phyloP scores from a whole-genome alignment of 441 rosid species.

The Populus hybrid region DNA sequence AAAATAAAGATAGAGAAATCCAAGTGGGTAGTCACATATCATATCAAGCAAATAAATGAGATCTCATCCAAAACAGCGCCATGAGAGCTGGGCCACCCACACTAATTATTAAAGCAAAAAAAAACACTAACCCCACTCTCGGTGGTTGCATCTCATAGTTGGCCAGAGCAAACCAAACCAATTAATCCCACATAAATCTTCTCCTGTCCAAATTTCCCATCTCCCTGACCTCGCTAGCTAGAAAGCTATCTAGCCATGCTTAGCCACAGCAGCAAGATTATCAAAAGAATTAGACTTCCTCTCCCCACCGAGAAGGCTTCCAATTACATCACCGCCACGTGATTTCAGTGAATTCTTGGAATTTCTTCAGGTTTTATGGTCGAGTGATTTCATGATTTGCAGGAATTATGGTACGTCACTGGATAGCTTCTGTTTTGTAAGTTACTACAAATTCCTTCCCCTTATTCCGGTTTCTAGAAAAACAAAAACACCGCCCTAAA shows the following conservation, averaged over 20 bases:
- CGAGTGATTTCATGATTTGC: constrained; percentile 18
- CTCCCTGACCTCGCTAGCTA: neutral
- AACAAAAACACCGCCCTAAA: neutral
- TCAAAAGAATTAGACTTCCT: neutral
- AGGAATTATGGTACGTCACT: constrained; percentile 13
- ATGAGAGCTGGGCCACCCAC: neutral
- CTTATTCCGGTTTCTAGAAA: constrained; percentile 30
- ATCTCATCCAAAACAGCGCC: neutral
- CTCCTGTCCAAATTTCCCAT: neutral
- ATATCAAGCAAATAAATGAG: neutral
- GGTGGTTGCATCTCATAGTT: neutral
- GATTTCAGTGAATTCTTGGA: constrained; percentile 5
- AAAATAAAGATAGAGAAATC: neutral
- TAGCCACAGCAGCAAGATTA: neutral
- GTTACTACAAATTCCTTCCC: constrained; percentile 9
- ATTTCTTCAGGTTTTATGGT: neutral
- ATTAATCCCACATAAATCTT: neutral
- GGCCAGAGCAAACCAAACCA: neutral
- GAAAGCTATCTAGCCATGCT: no score
- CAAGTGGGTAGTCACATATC: neutral
- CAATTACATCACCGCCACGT: constrained; percentile 14
- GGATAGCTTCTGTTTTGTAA: constrained; percentile 10
- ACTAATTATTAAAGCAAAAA: neutral
- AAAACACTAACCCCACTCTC: neutral
- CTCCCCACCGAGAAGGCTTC: neutral